A percentile compares a stretch with the other conserved stretches of the same genome.
Conservation (phyloP, 371 early-diverging fungal species). For the Blyttiomyces sp. region DNA sequence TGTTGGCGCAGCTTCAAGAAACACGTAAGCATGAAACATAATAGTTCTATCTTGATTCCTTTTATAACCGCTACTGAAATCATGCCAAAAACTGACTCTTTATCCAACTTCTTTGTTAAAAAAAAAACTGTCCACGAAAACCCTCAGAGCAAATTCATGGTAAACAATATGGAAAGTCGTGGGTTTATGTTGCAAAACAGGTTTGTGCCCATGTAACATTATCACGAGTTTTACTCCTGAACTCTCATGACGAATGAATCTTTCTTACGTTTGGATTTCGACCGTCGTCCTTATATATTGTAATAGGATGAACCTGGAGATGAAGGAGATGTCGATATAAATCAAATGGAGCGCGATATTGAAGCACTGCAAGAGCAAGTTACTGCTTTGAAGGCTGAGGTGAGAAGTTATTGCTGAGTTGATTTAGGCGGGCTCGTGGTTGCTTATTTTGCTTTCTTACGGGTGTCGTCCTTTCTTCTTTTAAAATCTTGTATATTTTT, state of each 20-base stretch:
- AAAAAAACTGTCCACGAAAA: background rate
- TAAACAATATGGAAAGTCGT: slow-evolving; percentile 48
- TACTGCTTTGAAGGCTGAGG: slow-evolving; percentile 22
- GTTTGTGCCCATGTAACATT: slow-evolving; percentile 18
- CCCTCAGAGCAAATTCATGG: slow-evolving; percentile 18
- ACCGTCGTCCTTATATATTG: too few relatives aligned
- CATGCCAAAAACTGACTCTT: too few relatives aligned
- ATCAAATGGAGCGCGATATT: slow-evolving; percentile 34
- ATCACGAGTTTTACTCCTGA: slow-evolving; percentile 27
- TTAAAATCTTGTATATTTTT: background rate
- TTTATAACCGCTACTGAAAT: too few relatives aligned
- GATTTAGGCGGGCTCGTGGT: background rate
- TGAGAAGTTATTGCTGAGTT: background rate
- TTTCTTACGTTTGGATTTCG: too few relatives aligned
- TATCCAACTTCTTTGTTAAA: too few relatives aligned
- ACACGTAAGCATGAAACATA: slow-evolving; percentile 7
- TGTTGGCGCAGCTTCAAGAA: slow-evolving; percentile 38
- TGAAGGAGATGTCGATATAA: too few relatives aligned
- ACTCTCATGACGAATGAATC: slow-evolving; percentile 33
- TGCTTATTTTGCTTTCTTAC: background rate
- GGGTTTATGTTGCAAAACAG: slow-evolving; percentile 48
- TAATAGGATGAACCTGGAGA: too few relatives aligned
- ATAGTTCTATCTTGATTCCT: too few relatives aligned
- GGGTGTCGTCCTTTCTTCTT: background rate
- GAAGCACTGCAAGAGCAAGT: slow-evolving; percentile 31